Percentiles rank a stretch among this genome's conserved stretches.
Conservation (phyloP, 129 eudicot species). For the Pseudognaphalium luteoalbum region DNA sequence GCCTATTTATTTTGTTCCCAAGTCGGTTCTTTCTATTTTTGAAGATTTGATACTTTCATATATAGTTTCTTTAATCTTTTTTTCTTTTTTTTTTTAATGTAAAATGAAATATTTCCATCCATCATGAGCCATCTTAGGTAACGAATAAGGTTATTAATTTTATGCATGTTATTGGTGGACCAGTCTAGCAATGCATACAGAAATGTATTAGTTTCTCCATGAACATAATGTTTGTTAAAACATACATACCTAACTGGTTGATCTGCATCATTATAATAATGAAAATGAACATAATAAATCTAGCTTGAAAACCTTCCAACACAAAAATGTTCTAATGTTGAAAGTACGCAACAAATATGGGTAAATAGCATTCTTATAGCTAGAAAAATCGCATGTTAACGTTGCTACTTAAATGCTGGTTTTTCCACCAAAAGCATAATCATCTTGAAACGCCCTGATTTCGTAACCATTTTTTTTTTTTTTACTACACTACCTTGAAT, state of each 20-base stretch:
- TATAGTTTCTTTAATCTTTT: too few relatives aligned
- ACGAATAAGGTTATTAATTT: too few relatives aligned
- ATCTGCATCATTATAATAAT: not conserved
- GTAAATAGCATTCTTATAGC: not conserved
- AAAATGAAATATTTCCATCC: too few relatives aligned
- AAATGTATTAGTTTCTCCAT: not conserved
- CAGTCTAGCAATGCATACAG: not conserved
- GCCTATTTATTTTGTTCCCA: too few relatives aligned
- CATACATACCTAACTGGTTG: not conserved
- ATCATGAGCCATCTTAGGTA: too few relatives aligned
- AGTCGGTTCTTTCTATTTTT: too few relatives aligned
- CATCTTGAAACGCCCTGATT: too few relatives aligned
- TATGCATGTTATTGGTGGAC: too few relatives aligned
- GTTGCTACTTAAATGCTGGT: not conserved
- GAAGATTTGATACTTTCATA: too few relatives aligned
- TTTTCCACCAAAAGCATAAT: conserved; percentile 7
- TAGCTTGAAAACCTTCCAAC: not conserved
- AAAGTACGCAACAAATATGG: not conserved
- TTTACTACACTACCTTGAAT: too few relatives aligned
- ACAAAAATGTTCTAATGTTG: not conserved
- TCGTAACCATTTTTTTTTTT: too few relatives aligned
- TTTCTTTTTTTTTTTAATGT: too few relatives aligned
- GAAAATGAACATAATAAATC: not conserved
- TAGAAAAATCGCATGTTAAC: not conserved
- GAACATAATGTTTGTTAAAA: not conserved